A percentile compares a stretch with the other conserved stretches of the same genome.
These are phyloP conservation scores for Geotrichum cucujoidarum DNA, from an alignment of 1,139 yeast species.

Conservation along the genomic window DNA sequence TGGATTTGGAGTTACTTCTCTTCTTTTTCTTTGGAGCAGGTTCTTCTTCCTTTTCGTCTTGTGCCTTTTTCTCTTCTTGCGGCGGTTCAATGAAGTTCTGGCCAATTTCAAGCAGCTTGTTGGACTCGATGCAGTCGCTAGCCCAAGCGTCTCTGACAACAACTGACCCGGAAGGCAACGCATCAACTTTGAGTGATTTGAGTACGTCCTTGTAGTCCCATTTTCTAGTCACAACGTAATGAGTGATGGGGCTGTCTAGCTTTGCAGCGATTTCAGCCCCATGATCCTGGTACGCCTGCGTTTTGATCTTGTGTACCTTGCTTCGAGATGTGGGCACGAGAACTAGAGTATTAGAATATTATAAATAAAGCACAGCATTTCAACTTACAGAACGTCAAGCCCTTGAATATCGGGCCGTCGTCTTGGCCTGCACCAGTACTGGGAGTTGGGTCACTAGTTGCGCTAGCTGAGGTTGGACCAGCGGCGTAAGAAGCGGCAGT, in stretches of 20 bases:
- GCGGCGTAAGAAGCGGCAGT: too few species aligned
- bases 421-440: too few species aligned
- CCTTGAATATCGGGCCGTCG: too few species aligned
- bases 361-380: too few species aligned
- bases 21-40: too few species aligned
- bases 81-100: not conserved
- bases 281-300: not conserved
- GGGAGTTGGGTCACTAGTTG: too few species aligned
- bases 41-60: too few species aligned
- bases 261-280: not conserved
- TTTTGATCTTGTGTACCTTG: not conserved
- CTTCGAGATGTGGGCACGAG: not conserved
- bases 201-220: slow-evolving; percentile 8
- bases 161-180: slow-evolving; percentile 2
- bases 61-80: too few species aligned
- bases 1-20: too few species aligned
- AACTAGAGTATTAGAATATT: too few species aligned
- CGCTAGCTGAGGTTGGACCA: too few species aligned
- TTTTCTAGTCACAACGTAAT: slow-evolving; percentile 1
- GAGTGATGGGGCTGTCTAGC: not conserved
- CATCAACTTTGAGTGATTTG: slow-evolving; percentile 2
- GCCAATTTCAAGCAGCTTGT: slow-evolving; percentile 24
- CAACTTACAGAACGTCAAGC: too few species aligned
- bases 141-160: slow-evolving; percentile 39
- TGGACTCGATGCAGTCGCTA: slow-evolving; percentile 36